Conservation (phyloP, 768 basidiomycete genomes). For the Termitomyces eurrhizus region DNA sequence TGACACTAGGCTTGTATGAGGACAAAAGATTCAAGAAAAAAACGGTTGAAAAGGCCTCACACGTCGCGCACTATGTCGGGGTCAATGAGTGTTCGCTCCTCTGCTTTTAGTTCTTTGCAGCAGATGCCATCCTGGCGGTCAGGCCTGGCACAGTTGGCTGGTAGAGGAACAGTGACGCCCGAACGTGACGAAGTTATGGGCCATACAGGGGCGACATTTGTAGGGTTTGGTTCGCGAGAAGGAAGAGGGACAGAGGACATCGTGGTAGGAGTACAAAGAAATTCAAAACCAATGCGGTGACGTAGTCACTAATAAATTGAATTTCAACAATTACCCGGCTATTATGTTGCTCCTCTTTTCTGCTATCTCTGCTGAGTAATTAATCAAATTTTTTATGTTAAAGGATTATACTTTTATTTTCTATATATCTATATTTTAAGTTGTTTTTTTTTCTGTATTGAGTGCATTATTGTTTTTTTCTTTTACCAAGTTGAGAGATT, state of each 20-base stretch:
- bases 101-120: constrained; percentile 85
- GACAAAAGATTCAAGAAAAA: not conserved
- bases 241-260: constrained; percentile 32
- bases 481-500: too few relatives aligned
- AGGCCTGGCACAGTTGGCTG: constrained; percentile 55
- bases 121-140: constrained; percentile 63
- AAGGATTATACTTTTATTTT: too few relatives aligned
- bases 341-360: too few relatives aligned
- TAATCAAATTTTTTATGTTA: too few relatives aligned
- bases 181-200: constrained; percentile 43
- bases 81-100: constrained; percentile 77
- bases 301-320: not conserved
- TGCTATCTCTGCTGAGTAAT: too few relatives aligned
- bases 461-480: too few relatives aligned
- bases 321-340: not conserved
- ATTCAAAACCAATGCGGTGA: not conserved
- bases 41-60: constrained; percentile 38
- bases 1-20: constrained; percentile 47
- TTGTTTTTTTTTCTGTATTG: too few relatives aligned
- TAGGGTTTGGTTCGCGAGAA: constrained; percentile 19
- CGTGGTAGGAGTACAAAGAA: constrained; percentile 11
- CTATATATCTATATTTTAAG: too few relatives aligned
- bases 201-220: constrained; percentile 60
- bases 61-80: constrained; percentile 87
- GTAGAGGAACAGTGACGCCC: constrained; percentile 39